A percentile compares a stretch with the other conserved stretches of the same genome.
phyloP scores from a whole-genome alignment of 441 rosid genomes.

The Gossypium trilobum region DNA sequence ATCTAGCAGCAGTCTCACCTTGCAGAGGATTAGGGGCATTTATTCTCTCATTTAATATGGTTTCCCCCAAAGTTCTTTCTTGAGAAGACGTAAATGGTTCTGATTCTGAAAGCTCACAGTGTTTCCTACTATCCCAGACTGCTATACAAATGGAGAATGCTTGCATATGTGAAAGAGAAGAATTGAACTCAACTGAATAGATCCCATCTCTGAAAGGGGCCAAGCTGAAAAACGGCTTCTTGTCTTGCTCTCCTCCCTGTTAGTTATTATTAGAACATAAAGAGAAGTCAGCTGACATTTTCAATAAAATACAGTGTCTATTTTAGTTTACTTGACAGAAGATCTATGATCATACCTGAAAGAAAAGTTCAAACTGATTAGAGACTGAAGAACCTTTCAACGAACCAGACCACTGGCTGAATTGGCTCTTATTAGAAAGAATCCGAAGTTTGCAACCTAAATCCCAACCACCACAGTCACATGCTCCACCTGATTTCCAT shows the following conservation, averaged over 20 bases:
- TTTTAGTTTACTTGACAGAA: neutral
- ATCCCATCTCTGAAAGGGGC: slow-evolving; percentile 65
- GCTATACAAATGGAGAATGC: slow-evolving; percentile 83
- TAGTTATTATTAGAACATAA: slow-evolving; percentile 14
- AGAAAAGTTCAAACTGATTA: slow-evolving; percentile 52
- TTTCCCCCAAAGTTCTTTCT: slow-evolving; percentile 32
- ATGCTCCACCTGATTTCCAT: slow-evolving; percentile 86
- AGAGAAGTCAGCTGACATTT: slow-evolving; percentile 14
- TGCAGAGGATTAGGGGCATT: slow-evolving; percentile 28
- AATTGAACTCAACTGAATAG: slow-evolving; percentile 65
- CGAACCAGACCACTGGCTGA: slow-evolving; percentile 24
- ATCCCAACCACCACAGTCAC: slow-evolving; percentile 99
- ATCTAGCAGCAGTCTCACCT: slow-evolving; percentile 43
- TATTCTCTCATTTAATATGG: slow-evolving; percentile 28
- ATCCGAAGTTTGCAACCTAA: slow-evolving; percentile 70
- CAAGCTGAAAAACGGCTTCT: slow-evolving; percentile 51
- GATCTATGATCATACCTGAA: slow-evolving; percentile 42
- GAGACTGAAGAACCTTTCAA: slow-evolving; percentile 29
- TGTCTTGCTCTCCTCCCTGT: slow-evolving; percentile 55
- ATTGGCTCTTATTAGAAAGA: slow-evolving; percentile 41
- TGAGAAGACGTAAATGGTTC: slow-evolving; percentile 12
- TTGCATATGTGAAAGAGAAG: slow-evolving; percentile 63
- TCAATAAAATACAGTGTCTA: neutral
- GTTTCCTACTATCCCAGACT: slow-evolving; percentile 48
- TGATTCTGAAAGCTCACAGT: slow-evolving; percentile 28